Evolutionary conservation across 176 grass and related monocot species (phyloP), one percentile per base, ranked within the genome.

Genomic region (Aegilops sharonensis): DNA sequence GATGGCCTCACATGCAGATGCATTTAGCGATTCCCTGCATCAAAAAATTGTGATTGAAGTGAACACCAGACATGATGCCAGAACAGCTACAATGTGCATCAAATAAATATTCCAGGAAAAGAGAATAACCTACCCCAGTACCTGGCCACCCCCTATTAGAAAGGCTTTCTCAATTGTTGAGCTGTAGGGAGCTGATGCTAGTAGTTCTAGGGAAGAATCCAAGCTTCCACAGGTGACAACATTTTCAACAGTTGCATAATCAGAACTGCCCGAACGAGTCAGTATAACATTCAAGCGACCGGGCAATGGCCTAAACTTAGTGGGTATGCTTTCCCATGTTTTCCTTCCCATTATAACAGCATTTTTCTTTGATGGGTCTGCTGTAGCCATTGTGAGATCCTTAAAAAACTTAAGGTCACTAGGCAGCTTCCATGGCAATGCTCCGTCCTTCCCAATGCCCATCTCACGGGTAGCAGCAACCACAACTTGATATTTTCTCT

Each of bases 311-410:
- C 93, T 91, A 42, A 50, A 80, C 40, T 85, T 75, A 47, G 77
- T 62, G 32, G 95, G 91, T 84, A 98, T 92, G 85, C 93, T 95
- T 80, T 95, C 95, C 95, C 93, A 98, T 50, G 95, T 95, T 82
- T 93, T 95, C 85, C 95, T 91, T 34, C 95, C 95, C 95, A 98
- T 98, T 78, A 95, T 89, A 42, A 98, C 93, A 24, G 95, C 93
- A 88, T 98, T 98, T 52, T 93, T 98, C 83, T 98, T 98, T 40
- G 83, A 60, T 65, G 95, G 83, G 79, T 95, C 95, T 18, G 89
- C 80, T 34, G 89, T 91, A 12, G 83, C 62, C 30, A 90, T n/a
- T 10, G 95, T 98, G 73, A 98, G 81, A 6, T 95, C 78, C 80
- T 98, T 95, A 68, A 98, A 98, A 70, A 93, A 93, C 34, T 93